Percentiles rank a stretch among this genome's conserved stretches.
Evolutionary conservation across 352 stramenopile species (phyloP).

Genomic region (Pythium rishiriense): DNA sequence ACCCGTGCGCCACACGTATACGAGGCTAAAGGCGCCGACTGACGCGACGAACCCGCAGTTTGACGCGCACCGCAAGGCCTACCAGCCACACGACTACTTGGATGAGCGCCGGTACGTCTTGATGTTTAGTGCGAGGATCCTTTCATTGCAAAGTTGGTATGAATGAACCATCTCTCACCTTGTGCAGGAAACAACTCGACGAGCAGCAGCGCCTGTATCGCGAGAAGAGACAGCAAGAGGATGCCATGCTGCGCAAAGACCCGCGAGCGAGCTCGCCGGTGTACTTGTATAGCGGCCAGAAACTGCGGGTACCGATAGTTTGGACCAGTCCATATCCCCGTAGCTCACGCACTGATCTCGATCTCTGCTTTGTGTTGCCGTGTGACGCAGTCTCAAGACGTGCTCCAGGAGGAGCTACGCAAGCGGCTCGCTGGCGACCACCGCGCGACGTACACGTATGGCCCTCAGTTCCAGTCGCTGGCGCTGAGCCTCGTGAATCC

Average conservation of each 20-base stretch:
- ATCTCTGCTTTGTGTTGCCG: not conserved
- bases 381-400: constrained; percentile 78
- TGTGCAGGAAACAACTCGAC: constrained; percentile 33
- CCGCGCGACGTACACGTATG: constrained; percentile 85
- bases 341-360: not conserved
- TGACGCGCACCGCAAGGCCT: constrained; percentile 46
- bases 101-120: constrained; percentile 30
- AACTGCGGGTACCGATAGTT: constrained; percentile 54
- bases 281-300: constrained; percentile 90
- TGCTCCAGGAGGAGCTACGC: constrained; percentile 80
- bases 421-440: constrained; percentile 53
- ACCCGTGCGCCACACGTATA: not conserved
- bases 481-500: constrained; percentile 80
- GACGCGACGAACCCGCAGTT: constrained; percentile 72
- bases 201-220: constrained; percentile 36
- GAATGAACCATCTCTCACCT: not conserved
- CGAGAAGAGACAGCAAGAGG: constrained; percentile 40
- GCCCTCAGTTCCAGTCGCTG: constrained; percentile 85
- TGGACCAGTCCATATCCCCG: not conserved
- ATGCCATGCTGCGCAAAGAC: constrained; percentile 22
- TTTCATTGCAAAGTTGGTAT: not conserved
- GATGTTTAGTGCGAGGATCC: not conserved
- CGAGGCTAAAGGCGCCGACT: constrained; percentile 65
- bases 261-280: constrained; percentile 27
- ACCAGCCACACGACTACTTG: constrained; percentile 63